Evolutionary conservation across 768 basidiomycete species (phyloP).

Genomic region (Agaricus subrufescens): DNA sequence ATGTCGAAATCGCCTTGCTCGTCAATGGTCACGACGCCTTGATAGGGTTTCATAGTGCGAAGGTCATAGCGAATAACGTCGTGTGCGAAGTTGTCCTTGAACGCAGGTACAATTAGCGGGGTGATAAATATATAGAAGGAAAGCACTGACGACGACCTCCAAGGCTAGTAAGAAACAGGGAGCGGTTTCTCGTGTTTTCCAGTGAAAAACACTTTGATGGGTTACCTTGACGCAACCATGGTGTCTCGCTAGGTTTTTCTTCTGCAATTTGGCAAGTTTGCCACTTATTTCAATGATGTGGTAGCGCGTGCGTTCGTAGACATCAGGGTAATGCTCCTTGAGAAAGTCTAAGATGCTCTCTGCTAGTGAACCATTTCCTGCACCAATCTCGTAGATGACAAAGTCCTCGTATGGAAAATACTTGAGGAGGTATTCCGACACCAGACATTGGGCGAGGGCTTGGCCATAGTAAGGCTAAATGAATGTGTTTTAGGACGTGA

Average conservation of each 20-base stretch:
- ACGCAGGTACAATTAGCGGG: background rate
- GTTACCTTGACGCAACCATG: conserved; percentile 68
- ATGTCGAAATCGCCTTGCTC: conserved; percentile 77
- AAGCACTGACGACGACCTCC: conserved; percentile 84
- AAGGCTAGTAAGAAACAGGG: conserved; percentile 93
- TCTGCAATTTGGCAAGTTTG: conserved; percentile 70
- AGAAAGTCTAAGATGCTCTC: conserved; percentile 83
- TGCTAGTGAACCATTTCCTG: conserved; percentile 95
- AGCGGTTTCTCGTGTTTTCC: conserved; percentile 67
- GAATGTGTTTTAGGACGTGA: conserved; percentile 8
- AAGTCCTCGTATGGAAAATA: conserved; percentile 97
- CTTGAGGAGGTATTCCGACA: conserved; percentile 89
- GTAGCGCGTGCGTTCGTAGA: conserved; percentile 90
- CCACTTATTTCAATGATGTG: conserved; percentile 93
- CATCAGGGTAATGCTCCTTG: conserved; percentile 74
- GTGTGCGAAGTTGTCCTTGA: conserved; percentile 93
- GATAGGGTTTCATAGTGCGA: conserved; percentile 72
- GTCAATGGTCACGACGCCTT: conserved; percentile 79
- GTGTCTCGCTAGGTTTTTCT: conserved; percentile 50
- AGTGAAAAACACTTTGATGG: conserved; percentile 83
- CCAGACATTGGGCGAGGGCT: conserved; percentile 84
- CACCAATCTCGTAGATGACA: conserved; percentile 95
- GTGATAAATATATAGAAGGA: background rate
- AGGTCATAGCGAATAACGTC: conserved; percentile 91
- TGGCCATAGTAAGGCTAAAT: conserved; percentile 90